A percentile compares a stretch with the other conserved stretches of the same genome.
These are phyloP conservation scores for Eremothecium sinecaudum DNA, from an alignment of 1,139 yeast genomes.

Conservation along the genomic window DNA sequence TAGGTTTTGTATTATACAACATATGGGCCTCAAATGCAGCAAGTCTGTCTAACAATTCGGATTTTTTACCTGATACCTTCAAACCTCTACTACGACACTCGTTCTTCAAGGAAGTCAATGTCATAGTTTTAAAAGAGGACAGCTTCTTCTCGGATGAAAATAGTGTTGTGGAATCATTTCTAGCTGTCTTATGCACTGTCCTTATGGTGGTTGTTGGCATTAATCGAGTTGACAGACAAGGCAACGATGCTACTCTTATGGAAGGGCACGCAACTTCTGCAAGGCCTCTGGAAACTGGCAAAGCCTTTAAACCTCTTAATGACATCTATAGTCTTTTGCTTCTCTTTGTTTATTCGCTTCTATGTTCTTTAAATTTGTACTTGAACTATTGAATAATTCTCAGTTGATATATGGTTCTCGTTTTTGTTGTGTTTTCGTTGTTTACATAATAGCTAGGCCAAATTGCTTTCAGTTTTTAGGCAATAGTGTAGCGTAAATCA, in stretches of 20 bases:
- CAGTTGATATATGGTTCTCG: background rate
- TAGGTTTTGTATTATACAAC: background rate
- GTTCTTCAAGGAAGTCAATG: slow-evolving; percentile 40
- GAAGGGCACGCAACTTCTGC: slow-evolving; percentile 6
- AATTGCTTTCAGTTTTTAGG: too few species aligned
- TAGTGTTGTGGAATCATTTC: slow-evolving; percentile 33
- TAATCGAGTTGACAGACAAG: background rate
- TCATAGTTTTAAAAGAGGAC: slow-evolving; percentile 33
- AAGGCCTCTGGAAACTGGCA: slow-evolving; percentile 30
- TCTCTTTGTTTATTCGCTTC: too few species aligned
- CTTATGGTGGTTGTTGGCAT: slow-evolving; percentile 16
- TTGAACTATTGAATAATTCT: background rate
- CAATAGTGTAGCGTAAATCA: too few species aligned
- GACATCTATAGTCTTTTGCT: too few species aligned
- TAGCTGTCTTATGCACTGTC: slow-evolving; percentile 35
- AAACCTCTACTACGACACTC: slow-evolving; percentile 51
- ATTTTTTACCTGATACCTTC: slow-evolving; percentile 46
- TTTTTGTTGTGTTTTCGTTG: too few species aligned
- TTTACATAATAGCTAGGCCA: too few species aligned
- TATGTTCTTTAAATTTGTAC: background rate
- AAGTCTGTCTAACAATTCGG: slow-evolving; percentile 44
- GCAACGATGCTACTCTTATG: slow-evolving; percentile 4
- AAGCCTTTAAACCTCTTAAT: slow-evolving; percentile 32
- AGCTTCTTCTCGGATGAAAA: slow-evolving; percentile 22
- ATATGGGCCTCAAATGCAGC: slow-evolving; percentile 9